Conservation (phyloP, 108 stramenopile genomes). For the Pseudonitzschia multiseries region DNA sequence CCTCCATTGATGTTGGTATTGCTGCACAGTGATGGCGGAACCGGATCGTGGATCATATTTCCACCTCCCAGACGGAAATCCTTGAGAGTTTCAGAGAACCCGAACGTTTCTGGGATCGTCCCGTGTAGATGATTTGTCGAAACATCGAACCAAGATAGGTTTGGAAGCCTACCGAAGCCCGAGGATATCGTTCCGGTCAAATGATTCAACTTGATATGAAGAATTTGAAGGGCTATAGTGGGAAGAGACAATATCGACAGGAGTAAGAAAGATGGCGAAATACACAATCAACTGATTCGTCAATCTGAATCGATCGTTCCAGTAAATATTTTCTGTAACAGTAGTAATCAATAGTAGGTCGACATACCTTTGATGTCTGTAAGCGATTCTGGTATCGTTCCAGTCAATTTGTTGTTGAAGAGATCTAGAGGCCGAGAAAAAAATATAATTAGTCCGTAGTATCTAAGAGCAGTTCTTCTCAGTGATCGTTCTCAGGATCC, state of each 20-base stretch:
- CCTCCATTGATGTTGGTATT: slow-evolving; percentile 55
- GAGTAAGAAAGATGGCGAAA: not conserved
- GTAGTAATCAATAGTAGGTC: not conserved
- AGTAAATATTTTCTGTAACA: too few relatives aligned
- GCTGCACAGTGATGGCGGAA: slow-evolving; percentile 47
- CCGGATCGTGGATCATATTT: slow-evolving; percentile 59
- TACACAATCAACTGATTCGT: not conserved
- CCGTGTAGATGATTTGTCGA: slow-evolving; percentile 43
- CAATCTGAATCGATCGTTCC: too few relatives aligned
- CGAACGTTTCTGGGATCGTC: slow-evolving; percentile 46
- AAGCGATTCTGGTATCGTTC: slow-evolving; percentile 27
- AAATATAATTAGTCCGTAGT: too few relatives aligned
- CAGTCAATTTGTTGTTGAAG: slow-evolving; percentile 56
- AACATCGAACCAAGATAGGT: slow-evolving; percentile 60
- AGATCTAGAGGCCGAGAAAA: slow-evolving; percentile 28
- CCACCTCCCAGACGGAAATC: slow-evolving; percentile 54
- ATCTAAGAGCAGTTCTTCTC: too few relatives aligned
- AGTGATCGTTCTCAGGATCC: too few relatives aligned
- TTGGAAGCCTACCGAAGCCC: slow-evolving; percentile 40
- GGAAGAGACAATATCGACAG: not conserved
- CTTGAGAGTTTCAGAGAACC: slow-evolving; percentile 32
- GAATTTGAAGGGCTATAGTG: slow-evolving; percentile 50
- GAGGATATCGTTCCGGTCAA: slow-evolving; percentile 55
- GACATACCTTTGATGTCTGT: slow-evolving; percentile 8
- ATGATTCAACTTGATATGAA: slow-evolving; percentile 58